Conservation (phyloP, 495 filamentous ascomycete species). For the Gamarada debralockiae region DNA sequence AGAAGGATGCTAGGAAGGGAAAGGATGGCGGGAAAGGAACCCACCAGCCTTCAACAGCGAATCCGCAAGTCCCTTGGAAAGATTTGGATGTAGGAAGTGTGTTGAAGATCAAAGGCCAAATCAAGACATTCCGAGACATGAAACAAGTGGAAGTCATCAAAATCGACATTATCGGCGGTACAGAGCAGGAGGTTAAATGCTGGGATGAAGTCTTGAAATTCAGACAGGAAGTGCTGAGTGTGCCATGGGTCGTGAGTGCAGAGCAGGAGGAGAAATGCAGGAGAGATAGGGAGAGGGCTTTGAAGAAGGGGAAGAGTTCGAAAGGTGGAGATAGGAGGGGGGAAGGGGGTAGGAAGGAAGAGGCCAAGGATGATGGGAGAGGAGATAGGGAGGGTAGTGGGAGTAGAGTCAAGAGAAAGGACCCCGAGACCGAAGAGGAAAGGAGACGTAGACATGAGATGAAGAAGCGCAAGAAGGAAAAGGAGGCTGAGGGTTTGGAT, state of each 20-base stretch:
- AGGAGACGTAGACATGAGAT: neutral
- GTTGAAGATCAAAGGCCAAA: constrained; percentile 73
- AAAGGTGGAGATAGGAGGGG: neutral
- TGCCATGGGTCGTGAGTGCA: constrained; percentile 39
- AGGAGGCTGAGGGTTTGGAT: constrained; percentile 1
- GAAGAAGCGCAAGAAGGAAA: neutral
- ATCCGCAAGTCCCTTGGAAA: constrained; percentile 18
- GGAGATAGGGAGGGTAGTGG: neutral
- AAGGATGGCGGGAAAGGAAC: neutral
- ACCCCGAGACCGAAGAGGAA: neutral
- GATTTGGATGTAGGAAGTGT: constrained; percentile 61
- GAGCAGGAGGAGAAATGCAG: constrained; percentile 22
- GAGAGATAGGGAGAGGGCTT: constrained; percentile 3
- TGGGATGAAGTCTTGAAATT: constrained; percentile 66
- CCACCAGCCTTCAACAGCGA: constrained; percentile 1
- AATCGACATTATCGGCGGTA: constrained; percentile 52
- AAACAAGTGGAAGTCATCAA: constrained; percentile 71
- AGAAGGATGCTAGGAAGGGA: neutral
- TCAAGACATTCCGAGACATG: constrained; percentile 56
- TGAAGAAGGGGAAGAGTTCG: neutral
- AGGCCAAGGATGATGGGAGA: neutral
- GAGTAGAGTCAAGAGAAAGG: neutral
- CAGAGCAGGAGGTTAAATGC: constrained; percentile 74
- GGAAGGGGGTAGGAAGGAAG: neutral
- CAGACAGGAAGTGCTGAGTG: constrained; percentile 55